Base-by-base conservation (phyloP, 2,329 filamentous ascomycete genomes). In the Emericellopsis atlantica region DNA sequence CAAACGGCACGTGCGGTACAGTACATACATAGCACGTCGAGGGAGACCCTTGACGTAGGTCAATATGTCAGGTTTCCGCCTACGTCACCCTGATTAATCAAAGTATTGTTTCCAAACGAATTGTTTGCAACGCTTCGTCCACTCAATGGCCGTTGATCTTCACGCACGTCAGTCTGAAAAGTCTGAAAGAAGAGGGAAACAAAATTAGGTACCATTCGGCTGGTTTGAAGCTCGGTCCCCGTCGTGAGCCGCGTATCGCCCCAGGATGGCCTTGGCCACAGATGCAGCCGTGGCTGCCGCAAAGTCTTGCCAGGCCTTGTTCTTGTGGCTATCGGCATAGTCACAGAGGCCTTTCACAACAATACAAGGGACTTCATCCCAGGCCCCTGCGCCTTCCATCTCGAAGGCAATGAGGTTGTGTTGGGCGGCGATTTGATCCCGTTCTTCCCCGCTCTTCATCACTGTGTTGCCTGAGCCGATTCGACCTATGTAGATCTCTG, bases 271-370 rank as follows among this genome's bases (percentile, higher is more conserved):
- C 24, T 43, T 66, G 29, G 37, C 37, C 9, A 18, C 21, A 8
- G 44, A 58, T 18, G 62, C 61, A 0, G 62, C 62, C 0, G 56
- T 57, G 0, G 55, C 58, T 1, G 64, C 58, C 0, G 63, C 60
- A 47, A 59, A 66, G 4, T 44, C 16, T 40, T 66, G 60, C 62
- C 61, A 67, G 1, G 15, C 41, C 22, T 48, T 48, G 16, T 47
- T 44, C 33, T 51, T 49, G 9, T 52, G 47, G 21, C 43, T 42
- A 6, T 54, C 51, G 0, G 50, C 49, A 22, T 54, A 54, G 34
- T 66, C 56, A 29, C 56, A 62, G 0, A 64, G 54, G 2, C 62
- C 60, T 9, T 62, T 61, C 34, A 67, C 56, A 0, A 61, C 48
- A 2, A 67, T 42, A 5, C 58, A 61, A 0, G 62, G 61, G 0